Conservation (phyloP, 495 filamentous ascomycete genomes). For the Annulohypoxylon bovei region DNA sequence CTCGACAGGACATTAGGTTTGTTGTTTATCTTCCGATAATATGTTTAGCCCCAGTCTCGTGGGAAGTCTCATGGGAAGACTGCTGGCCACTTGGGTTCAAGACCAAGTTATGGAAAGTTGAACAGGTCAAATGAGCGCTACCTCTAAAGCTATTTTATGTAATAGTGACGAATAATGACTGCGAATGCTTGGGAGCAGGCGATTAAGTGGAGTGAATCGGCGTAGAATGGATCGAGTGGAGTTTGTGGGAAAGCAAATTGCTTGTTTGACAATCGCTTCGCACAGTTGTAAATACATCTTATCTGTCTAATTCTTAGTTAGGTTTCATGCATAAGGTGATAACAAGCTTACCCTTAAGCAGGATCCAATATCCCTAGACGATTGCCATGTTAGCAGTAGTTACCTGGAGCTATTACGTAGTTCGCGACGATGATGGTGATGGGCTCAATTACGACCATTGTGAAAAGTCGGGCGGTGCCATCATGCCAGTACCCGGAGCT, state of each 20-base stretch:
- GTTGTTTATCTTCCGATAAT: not conserved
- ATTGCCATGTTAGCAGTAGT: not conserved
- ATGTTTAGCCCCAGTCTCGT: too few species aligned
- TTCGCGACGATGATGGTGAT: not conserved
- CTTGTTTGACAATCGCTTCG: not conserved
- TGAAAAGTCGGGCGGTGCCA: conserved; percentile 18
- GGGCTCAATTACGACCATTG: conserved; percentile 19
- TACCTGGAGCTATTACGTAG: not conserved
- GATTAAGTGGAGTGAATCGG: not conserved
- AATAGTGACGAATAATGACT: not conserved
- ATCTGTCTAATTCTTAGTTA: not conserved
- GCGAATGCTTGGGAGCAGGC: not conserved
- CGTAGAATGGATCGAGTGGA: not conserved
- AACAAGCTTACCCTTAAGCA: not conserved
- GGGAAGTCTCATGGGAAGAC: not conserved
- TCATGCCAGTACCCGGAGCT: conserved; percentile 10
- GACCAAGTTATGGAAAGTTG: not conserved
- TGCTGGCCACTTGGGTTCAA: not conserved
- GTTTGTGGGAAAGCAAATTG: not conserved
- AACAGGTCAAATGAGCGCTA: not conserved
- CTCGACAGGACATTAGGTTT: not conserved
- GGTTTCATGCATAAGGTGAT: not conserved
- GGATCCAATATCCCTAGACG: not conserved
- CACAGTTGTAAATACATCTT: not conserved
- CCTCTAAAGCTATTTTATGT: not conserved